These are phyloP conservation scores for Arthrobotrys conoides DNA, from an alignment of 2,329 filamentous ascomycete species.

Conservation along the genomic window DNA sequence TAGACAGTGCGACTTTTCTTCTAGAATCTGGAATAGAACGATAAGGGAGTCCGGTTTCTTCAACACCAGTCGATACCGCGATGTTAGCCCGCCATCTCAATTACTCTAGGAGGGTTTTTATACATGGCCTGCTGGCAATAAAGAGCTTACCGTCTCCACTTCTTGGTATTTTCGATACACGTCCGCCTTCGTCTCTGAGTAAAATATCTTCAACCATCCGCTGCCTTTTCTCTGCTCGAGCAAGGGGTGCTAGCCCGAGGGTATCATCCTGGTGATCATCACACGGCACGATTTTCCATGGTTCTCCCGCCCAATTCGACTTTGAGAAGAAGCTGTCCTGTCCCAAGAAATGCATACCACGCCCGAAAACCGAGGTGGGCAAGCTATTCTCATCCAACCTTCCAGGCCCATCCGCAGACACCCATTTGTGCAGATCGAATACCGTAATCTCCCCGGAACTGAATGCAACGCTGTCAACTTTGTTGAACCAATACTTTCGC, in stretches of 20 bases:
- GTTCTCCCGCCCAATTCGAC: background rate
- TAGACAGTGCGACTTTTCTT: no score
- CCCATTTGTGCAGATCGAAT: conserved; percentile 22
- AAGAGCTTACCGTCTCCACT: background rate
- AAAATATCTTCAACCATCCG: background rate
- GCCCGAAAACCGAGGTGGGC: background rate
- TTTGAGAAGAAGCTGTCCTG: background rate
- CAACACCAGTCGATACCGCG: no score
- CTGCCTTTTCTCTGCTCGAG: conserved; percentile 2
- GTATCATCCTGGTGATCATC: background rate
- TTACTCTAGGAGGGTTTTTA: no score
- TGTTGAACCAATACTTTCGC: conserved; percentile 33
- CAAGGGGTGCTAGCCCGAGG: background rate
- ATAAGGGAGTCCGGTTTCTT: no score
- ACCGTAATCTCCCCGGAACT: background rate
- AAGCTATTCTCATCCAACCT: background rate
- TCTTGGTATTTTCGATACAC: background rate
- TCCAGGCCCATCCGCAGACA: background rate
- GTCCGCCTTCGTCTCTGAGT: background rate
- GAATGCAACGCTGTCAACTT: background rate
- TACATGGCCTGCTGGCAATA: no score
- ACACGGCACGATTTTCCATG: background rate
- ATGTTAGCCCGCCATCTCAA: no score
- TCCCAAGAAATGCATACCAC: conserved; percentile 1
- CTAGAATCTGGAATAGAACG: no score